A percentile compares a stretch with the other conserved stretches of the same genome.
Evolutionary conservation across 1,139 yeast species (phyloP).

Genomic region (Meyerozyma athensensis): DNA sequence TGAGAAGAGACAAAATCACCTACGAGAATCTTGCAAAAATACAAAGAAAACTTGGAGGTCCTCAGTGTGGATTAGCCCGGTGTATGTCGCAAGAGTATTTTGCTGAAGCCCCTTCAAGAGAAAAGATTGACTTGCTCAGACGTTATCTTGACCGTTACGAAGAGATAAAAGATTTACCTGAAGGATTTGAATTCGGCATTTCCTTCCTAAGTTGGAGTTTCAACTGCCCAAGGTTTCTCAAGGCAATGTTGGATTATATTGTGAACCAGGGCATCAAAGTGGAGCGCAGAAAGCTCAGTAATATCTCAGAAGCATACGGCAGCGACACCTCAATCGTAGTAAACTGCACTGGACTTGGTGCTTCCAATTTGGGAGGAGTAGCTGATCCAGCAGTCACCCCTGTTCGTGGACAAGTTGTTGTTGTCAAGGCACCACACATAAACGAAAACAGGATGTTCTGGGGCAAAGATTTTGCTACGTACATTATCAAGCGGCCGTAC

Average conservation of each 20-base stretch:
- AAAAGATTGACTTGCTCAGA: slow-evolving; percentile 40
- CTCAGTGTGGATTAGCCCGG: slow-evolving; percentile 49
- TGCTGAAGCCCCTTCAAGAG: slow-evolving; percentile 41
- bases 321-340: slow-evolving; percentile 10
- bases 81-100: slow-evolving; percentile 51
- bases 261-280: slow-evolving; percentile 46
- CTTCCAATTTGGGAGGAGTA: slow-evolving; percentile 14
- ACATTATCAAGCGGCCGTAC: slow-evolving; percentile 15
- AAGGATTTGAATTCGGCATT: slow-evolving; percentile 50
- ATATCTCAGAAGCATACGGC: slow-evolving; percentile 50
- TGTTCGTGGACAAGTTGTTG: slow-evolving; percentile 11
- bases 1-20: slow-evolving; percentile 51
- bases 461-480: slow-evolving; percentile 50
- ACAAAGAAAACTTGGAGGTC: slow-evolving; percentile 47
- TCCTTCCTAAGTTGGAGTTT: slow-evolving; percentile 58
- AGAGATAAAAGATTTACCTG: slow-evolving; percentile 37
- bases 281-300: slow-evolving; percentile 37
- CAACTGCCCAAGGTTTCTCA: slow-evolving; percentile 58
- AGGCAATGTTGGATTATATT: slow-evolving; percentile 35
- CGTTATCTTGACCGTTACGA: slow-evolving; percentile 43
- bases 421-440: slow-evolving; percentile 21
- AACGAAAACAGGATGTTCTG: slow-evolving; percentile 46
- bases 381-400: slow-evolving; percentile 8
- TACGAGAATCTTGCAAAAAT: slow-evolving; percentile 43
- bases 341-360: slow-evolving; percentile 17